Evolutionary conservation across 345 rosid species (phyloP).

Genomic region (Lepidium didymum): DNA sequence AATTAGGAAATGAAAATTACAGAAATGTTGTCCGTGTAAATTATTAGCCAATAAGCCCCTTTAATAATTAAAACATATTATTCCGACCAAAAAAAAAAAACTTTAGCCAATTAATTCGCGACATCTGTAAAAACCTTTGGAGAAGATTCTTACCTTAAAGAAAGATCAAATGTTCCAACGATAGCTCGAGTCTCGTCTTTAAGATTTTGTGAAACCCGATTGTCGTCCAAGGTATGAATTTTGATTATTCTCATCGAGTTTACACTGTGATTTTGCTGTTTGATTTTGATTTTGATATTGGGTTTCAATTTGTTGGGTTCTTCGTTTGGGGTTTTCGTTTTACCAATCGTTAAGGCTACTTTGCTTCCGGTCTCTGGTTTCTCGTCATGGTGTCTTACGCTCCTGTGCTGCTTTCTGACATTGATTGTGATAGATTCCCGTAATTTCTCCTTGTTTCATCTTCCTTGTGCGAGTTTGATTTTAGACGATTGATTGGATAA

Average conservation of each 20-base stretch:
- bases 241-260: neutral
- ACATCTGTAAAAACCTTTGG: neutral
- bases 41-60: neutral
- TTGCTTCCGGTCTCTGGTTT: neutral
- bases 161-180: neutral
- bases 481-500: neutral
- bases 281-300: neutral
- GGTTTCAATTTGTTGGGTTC: neutral
- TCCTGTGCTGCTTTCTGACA: neutral
- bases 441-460: neutral
- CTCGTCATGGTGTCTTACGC: neutral
- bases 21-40: no score
- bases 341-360: neutral
- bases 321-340: neutral
- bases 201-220: neutral
- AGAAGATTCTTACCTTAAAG: neutral
- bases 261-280: neutral
- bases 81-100: no score
- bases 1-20: no score
- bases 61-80: no score
- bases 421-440: neutral
- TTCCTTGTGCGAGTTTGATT: neutral
- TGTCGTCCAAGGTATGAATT: slow-evolving; percentile 1
- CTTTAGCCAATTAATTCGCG: neutral
- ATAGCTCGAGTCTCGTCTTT: neutral